Evolutionary conservation across 2,329 filamentous ascomycete species (phyloP).

Genomic region (Zelopaecilomyces penicillatus): DNA sequence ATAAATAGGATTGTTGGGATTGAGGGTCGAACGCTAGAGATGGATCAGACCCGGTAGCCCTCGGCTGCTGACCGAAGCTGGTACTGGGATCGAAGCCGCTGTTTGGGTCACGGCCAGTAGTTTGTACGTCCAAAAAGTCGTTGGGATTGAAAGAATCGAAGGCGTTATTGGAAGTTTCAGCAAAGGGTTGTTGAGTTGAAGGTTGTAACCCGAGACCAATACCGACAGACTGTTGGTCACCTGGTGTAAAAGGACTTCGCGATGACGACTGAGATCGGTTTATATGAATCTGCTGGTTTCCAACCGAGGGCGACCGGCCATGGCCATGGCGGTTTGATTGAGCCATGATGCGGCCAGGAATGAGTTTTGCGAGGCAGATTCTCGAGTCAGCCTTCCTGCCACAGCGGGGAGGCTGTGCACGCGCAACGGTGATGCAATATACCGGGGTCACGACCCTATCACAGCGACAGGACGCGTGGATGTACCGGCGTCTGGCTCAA

Average conservation of each 20-base stretch:
- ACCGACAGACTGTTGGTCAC: slow-evolving; percentile 23
- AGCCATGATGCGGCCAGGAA: slow-evolving; percentile 28
- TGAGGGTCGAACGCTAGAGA: slow-evolving; percentile 34
- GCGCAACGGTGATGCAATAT: slow-evolving; percentile 14
- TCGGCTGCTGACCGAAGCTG: slow-evolving; percentile 35
- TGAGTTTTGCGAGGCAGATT: slow-evolving; percentile 32
- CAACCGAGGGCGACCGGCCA: slow-evolving; percentile 55
- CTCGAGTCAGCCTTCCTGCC: slow-evolving; percentile 36
- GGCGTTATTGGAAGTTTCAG: slow-evolving; percentile 21
- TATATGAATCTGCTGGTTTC: slow-evolving; percentile 54
- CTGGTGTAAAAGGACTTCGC: slow-evolving; percentile 44
- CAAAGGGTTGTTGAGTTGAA: slow-evolving; percentile 29
- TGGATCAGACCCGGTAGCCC: slow-evolving; percentile 26
- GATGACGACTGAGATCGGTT: slow-evolving; percentile 59
- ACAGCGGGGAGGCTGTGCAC: slow-evolving; percentile 28
- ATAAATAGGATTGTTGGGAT: slow-evolving; percentile 37
- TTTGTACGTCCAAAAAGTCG: slow-evolving; percentile 42
- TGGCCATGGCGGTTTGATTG: slow-evolving; percentile 32
- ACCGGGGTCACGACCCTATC: slow-evolving; percentile 11
- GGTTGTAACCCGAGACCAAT: slow-evolving; percentile 39
- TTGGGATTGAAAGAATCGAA: slow-evolving; percentile 36
- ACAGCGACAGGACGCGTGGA: slow-evolving; percentile 9
- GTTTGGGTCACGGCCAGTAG: slow-evolving; percentile 27
- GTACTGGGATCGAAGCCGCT: slow-evolving; percentile 33
- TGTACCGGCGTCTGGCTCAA: too few species aligned